Evolutionary conservation across 805 yeast species (phyloP).

Genomic region (Suhomyces prunicola): DNA sequence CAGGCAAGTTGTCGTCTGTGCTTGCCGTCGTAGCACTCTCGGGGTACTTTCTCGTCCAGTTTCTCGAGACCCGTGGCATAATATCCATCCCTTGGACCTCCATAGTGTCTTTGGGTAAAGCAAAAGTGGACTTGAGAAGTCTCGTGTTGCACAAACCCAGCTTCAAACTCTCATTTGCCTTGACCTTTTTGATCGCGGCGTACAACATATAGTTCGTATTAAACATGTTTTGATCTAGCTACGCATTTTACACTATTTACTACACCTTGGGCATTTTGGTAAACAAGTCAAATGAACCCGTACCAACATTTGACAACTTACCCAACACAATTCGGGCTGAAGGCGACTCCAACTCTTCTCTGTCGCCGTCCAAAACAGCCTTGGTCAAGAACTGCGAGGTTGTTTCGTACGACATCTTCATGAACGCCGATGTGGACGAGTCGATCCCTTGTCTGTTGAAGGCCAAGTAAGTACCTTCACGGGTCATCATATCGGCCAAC

Average conservation of each 20-base stretch:
- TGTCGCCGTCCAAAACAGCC: conserved; percentile 89
- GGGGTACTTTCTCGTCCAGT: conserved; percentile 42
- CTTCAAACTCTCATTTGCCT: conserved; percentile 55
- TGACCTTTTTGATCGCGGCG: conserved; percentile 59
- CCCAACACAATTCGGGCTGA: conserved; percentile 93
- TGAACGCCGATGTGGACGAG: conserved; percentile 88
- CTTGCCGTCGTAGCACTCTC: conserved; percentile 51
- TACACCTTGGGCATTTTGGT: conserved; percentile 41
- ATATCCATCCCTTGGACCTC: conserved; percentile 45
- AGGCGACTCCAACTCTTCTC: conserved; percentile 86
- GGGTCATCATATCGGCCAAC: conserved; percentile 98
- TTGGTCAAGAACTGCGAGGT: conserved; percentile 96
- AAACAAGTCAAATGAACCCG: conserved; percentile 88
- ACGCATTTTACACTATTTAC: background rate
- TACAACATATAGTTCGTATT: conserved; percentile 34
- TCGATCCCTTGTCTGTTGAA: conserved; percentile 99
- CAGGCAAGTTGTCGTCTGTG: conserved; percentile 58
- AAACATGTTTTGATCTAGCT: background rate
- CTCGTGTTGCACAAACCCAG: conserved; percentile 59
- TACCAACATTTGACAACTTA: conserved; percentile 85
- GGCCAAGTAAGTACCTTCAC: conserved; percentile 95
- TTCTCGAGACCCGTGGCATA: conserved; percentile 54
- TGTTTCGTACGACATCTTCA: conserved; percentile 99
- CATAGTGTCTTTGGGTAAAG: conserved; percentile 30
- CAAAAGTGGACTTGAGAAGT: conserved; percentile 43